Evolutionary conservation across 176 grass and related monocot species (phyloP).

Genomic region (Oryza glaberrima): DNA sequence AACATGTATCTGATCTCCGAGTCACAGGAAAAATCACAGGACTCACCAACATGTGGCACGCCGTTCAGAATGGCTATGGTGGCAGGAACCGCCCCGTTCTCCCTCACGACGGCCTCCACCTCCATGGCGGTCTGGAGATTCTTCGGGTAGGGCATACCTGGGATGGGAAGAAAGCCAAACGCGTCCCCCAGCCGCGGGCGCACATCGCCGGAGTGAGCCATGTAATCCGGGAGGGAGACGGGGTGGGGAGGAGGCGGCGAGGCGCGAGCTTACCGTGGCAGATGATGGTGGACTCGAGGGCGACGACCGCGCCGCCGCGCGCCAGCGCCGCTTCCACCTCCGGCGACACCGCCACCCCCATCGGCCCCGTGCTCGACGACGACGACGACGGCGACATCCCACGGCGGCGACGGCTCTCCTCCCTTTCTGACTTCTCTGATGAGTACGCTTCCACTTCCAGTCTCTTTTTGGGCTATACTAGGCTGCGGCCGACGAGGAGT

Average conservation of each 20-base stretch:
- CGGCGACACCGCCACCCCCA: constrained; percentile 49
- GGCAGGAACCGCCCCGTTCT: constrained; percentile 73
- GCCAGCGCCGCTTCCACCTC: constrained; percentile 71
- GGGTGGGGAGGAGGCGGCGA: background rate
- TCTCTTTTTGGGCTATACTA: too few relatives aligned
- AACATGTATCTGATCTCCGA: background rate
- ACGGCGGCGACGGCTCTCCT: background rate
- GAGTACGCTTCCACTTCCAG: too few relatives aligned
- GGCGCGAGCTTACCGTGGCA: constrained; percentile 59
- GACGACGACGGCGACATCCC: background rate
- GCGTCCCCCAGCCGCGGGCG: background rate
- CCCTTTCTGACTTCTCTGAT: background rate
- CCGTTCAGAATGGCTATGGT: constrained; percentile 94
- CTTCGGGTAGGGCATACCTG: constrained; percentile 95
- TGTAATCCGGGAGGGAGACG: background rate
- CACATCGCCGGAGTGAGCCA: background rate
- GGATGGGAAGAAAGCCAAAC: background rate
- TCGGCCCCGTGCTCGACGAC: background rate
- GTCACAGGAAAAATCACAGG: background rate
- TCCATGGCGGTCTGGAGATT: constrained; percentile 81
- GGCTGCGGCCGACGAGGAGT: background rate
- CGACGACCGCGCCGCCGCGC: constrained; percentile 63
- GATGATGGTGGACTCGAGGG: constrained; percentile 95
- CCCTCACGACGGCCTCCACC: constrained; percentile 82
- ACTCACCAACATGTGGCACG: constrained; percentile 67